These are phyloP conservation scores for Tetrahymena borealis DNA, from an alignment of 73 alveolate genomes.

Conservation along the genomic window DNA sequence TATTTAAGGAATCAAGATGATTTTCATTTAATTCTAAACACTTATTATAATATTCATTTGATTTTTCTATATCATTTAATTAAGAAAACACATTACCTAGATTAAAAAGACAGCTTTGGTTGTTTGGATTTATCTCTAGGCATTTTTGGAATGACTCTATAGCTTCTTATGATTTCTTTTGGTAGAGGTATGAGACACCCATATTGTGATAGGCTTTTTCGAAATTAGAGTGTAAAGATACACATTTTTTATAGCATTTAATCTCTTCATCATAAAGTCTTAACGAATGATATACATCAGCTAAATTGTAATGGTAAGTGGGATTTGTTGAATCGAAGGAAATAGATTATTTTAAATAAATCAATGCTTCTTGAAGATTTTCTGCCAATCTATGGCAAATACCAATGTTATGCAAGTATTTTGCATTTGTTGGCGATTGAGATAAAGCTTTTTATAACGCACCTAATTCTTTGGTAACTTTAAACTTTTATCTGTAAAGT, in stretches of 20 bases:
- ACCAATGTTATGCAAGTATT: not conserved
- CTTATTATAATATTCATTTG: not conserved
- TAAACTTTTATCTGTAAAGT: not conserved
- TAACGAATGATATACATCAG: not conserved
- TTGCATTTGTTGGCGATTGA: not conserved
- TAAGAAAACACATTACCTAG: not conserved
- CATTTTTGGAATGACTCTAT: not conserved
- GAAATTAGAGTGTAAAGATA: not conserved
- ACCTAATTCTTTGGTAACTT: not conserved
- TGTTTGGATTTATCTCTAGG: not conserved
- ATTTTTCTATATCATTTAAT: not conserved
- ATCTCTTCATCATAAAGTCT: not conserved
- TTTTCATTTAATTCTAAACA: not conserved
- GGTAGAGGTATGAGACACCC: not conserved
- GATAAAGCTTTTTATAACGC: not conserved
- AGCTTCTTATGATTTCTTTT: not conserved
- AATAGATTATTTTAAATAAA: not conserved
- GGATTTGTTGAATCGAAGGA: not conserved
- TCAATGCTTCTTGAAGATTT: not conserved
- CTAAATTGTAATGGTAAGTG: not conserved
- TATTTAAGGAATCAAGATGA: not conserved
- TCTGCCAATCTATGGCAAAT: not conserved
- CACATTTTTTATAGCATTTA: not conserved
- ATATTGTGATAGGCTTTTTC: not conserved
- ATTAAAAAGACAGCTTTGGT: not conserved